phyloP scores from a whole-genome alignment of 208 protist species.

The Leishmania major region DNA sequence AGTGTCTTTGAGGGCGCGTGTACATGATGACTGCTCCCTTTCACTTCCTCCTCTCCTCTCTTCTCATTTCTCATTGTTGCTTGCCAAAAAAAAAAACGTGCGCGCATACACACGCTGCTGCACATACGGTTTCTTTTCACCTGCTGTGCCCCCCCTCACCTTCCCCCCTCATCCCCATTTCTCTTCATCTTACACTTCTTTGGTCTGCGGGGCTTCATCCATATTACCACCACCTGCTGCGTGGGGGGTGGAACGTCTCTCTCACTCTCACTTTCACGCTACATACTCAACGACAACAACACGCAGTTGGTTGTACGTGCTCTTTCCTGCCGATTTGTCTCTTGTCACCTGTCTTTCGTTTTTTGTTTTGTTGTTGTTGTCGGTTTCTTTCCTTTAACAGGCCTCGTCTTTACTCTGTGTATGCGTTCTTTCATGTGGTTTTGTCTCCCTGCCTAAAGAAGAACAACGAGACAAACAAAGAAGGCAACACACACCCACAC shows the following conservation, averaged over 20 bases:
- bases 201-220: background rate
- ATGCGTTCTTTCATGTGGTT: background rate
- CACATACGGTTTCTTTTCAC: background rate
- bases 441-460: background rate
- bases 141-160: background rate
- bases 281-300: background rate
- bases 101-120: background rate
- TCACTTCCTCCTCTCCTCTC: background rate
- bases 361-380: background rate
- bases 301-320: constrained; percentile 6
- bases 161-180: background rate
- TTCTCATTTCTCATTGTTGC: background rate
- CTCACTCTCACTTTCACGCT: background rate
- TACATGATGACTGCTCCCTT: background rate
- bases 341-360: background rate
- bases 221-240: background rate
- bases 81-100: background rate
- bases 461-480: background rate
- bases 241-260: background rate
- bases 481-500: background rate
- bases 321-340: background rate
- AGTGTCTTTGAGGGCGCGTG: background rate
- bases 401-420: background rate
- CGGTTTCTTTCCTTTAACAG: background rate
- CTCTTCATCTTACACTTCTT: background rate